Evolutionary conservation across 129 eudicot genomes (phyloP).

Genomic region (Dittrichia graveolens): DNA sequence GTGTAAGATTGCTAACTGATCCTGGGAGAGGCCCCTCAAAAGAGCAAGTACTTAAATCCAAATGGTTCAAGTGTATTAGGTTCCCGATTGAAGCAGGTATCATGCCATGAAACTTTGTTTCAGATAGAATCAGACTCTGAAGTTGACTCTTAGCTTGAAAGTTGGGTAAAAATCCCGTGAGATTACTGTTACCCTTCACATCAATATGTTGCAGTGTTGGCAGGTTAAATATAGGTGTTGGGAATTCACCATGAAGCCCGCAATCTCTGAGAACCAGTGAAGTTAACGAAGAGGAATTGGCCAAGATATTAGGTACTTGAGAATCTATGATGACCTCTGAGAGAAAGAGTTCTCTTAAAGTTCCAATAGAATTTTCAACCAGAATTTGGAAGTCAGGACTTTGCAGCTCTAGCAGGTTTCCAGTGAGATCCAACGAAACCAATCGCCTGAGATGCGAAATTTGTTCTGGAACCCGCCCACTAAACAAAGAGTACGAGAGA

Average conservation of each 20-base stretch:
- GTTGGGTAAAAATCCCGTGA: slow-evolving; percentile 25
- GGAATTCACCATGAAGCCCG: too few relatives aligned
- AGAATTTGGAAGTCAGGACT: not conserved
- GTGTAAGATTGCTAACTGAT: slow-evolving; percentile 36
- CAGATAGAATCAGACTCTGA: not conserved
- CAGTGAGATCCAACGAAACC: not conserved
- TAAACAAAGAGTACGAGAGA: not conserved
- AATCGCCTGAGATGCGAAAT: not conserved
- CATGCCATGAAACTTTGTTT: slow-evolving; percentile 33
- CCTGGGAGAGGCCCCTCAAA: slow-evolving; percentile 36
- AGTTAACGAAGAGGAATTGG: too few relatives aligned
- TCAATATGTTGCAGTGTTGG: too few relatives aligned
- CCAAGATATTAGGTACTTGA: not conserved
- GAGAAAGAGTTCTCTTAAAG: not conserved
- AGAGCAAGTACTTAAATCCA: not conserved
- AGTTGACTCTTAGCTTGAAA: slow-evolving; percentile 28
- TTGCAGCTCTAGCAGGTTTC: not conserved
- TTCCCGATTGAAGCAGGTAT: slow-evolving; percentile 40
- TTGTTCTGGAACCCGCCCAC: not conserved
- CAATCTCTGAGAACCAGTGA: too few relatives aligned
- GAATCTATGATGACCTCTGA: not conserved
- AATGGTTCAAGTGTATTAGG: slow-evolving; percentile 10
- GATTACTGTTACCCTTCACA: not conserved
- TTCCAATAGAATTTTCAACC: not conserved
- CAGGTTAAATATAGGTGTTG: too few relatives aligned